Evolutionary conservation across 495 filamentous ascomycete genomes (phyloP), one percentile per base, ranked within the genome.

Genomic region (Apodospora peruviana): DNA sequence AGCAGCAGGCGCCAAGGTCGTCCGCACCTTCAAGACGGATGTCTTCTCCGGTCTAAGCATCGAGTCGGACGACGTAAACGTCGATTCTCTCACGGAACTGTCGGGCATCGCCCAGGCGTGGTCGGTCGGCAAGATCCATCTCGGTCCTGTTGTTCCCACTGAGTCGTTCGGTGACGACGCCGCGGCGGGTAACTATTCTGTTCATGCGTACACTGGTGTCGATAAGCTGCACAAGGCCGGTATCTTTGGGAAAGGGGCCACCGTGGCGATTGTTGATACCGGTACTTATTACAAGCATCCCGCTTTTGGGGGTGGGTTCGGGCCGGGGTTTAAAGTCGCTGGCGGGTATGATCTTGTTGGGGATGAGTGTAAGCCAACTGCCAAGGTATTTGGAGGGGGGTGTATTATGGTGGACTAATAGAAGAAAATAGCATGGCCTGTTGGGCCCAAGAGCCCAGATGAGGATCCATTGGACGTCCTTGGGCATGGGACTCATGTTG

Each of bases 401-500:
- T 40, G 17, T 11, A 12, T 22, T 5, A 3, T 19, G 42, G 21
- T 29, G 36, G 18, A 21, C 41, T 43, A 24, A 49, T 23, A 7
- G 23, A 17, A 36, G 17, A 12, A 29, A n/a, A 22, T 17, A 65
- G 61, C 22, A 4, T 65, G 57, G 51, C 58, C 65, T 11, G 45
- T 48, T 25, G 52, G 39, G 16, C 42, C 51, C 12, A 55, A 56
- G 23, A 40, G 40, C 23, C 70, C 71, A 19, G 69, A 71, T 34
- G 43, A 60, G 27, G 74, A 76, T 50, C 70, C 71, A 1, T 57
- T 66, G 41, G 72, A 76, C 45, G 50, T 55, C 9, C 47, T 58
- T 19, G 69, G 69, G n/a, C 70, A 73, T 46, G 76, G 75, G 12
- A 79, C 75, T 9, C 72, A 74, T 44, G 72, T 73, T 14, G 54